phyloP scores from a whole-genome alignment of 2,329 filamentous ascomycete species.

The Colletotrichum sansevieriae region DNA sequence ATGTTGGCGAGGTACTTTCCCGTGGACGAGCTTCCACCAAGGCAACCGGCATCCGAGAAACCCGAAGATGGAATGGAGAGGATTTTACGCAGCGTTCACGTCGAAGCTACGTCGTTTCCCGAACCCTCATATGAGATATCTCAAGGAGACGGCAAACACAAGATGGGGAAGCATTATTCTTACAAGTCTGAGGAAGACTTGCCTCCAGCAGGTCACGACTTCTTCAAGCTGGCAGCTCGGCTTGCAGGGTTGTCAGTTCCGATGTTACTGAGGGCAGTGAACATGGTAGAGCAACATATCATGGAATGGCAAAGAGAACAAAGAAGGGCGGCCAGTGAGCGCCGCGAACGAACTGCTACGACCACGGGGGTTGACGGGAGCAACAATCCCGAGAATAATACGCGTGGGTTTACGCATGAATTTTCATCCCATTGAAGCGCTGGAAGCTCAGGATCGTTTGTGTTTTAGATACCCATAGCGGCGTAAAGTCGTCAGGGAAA shows the following conservation, averaged over 20 bases:
- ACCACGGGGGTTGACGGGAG: slow-evolving; percentile 15
- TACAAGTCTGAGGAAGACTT: slow-evolving; percentile 49
- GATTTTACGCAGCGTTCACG: slow-evolving; percentile 25
- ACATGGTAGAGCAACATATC: slow-evolving; percentile 55
- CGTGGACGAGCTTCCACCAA: slow-evolving; percentile 43
- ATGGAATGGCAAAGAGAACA: slow-evolving; percentile 50
- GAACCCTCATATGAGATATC: background rate
- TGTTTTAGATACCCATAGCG: no score
- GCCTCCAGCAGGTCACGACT: slow-evolving; percentile 46
- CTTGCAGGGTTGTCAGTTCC: slow-evolving; percentile 52
- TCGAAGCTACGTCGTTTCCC: slow-evolving; percentile 24
- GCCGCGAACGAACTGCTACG: slow-evolving; percentile 14
- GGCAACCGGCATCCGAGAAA: slow-evolving; percentile 42
- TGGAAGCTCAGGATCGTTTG: no score
- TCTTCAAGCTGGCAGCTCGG: slow-evolving; percentile 52
- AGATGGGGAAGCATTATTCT: slow-evolving; percentile 32
- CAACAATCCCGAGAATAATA: background rate
- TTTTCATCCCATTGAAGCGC: background rate
- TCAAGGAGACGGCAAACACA: background rate
- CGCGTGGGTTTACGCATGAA: background rate
- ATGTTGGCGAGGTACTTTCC: slow-evolving; percentile 52
- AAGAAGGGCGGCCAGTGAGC: slow-evolving; percentile 24
- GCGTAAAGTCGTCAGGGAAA: no score
- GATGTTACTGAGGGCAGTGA: slow-evolving; percentile 52
- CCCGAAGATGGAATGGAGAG: slow-evolving; percentile 47